Conservation (phyloP, 176 grass and related monocot genomes). For the Avena insularis region DNA sequence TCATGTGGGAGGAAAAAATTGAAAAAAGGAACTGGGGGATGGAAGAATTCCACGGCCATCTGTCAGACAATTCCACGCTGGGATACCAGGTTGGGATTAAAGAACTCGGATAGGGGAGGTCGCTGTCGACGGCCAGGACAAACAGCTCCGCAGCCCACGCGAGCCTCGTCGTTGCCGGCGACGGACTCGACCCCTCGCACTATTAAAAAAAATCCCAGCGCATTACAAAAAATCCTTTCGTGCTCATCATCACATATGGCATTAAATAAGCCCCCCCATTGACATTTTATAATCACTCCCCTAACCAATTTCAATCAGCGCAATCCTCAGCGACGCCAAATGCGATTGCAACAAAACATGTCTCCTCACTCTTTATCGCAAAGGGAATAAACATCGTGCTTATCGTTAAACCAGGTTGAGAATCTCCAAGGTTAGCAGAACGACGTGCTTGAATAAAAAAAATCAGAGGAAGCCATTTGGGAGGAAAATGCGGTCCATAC, state of each 20-base stretch:
- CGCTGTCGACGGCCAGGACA: slow-evolving; percentile 47
- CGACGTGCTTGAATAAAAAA: background rate
- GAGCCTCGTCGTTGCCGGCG: slow-evolving; percentile 48
- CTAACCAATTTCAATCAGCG: slow-evolving; percentile 16
- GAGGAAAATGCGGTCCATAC: background rate
- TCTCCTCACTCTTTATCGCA: background rate
- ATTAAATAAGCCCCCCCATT: slow-evolving; percentile 4
- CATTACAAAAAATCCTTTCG: slow-evolving; percentile 20
- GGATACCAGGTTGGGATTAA: slow-evolving; percentile 25
- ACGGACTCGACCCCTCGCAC: slow-evolving; percentile 37
- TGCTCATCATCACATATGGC: slow-evolving; percentile 43
- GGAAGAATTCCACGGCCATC: slow-evolving; percentile 43
- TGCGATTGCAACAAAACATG: background rate
- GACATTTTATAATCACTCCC: slow-evolving; percentile 15
- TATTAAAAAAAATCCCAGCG: slow-evolving; percentile 9
- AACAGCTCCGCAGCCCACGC: slow-evolving; percentile 36
- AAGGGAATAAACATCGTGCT: background rate
- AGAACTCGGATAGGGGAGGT: slow-evolving; percentile 21
- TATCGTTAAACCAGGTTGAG: slow-evolving; percentile 23
- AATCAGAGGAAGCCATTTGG: background rate
- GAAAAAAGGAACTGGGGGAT: background rate
- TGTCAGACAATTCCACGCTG: slow-evolving; percentile 50
- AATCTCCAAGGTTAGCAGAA: slow-evolving; percentile 8
- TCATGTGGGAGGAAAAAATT: background rate
- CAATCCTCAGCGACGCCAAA: slow-evolving; percentile 34